Percentiles rank a stretch among this genome's conserved stretches.
Conservation (phyloP, 345 rosid species). For the Populus tremula region DNA sequence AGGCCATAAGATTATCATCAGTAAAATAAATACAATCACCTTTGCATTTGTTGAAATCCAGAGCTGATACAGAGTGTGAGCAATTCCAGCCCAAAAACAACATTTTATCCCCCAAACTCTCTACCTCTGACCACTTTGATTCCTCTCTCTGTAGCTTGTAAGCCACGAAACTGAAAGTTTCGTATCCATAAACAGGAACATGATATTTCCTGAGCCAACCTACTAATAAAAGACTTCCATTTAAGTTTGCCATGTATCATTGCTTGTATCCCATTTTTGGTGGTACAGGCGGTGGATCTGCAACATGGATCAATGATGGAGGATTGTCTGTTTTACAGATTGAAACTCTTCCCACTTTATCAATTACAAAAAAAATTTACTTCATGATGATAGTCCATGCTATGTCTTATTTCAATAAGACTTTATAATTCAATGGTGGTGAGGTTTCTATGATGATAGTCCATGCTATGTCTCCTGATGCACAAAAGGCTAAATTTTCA, state of each 20-base stretch:
- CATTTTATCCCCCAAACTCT: background rate
- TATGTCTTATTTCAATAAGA: background rate
- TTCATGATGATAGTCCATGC: background rate
- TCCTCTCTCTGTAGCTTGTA: background rate
- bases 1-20: background rate
- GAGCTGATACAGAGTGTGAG: slow-evolving; percentile 1
- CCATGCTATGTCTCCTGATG: slow-evolving; percentile 2
- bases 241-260: background rate
- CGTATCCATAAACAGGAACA: background rate
- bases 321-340: background rate
- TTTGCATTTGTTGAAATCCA: background rate
- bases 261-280: slow-evolving; percentile 2
- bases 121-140: background rate
- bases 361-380: background rate
- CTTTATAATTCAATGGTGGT: background rate
- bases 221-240: background rate
- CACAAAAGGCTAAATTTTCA: slow-evolving; percentile 5
- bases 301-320: background rate
- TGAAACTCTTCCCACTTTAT: background rate
- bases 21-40: slow-evolving; percentile 12
- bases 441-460: background rate
- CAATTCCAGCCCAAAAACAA: slow-evolving; percentile 6
- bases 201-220: slow-evolving; percentile 4
- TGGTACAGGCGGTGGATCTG: background rate
- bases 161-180: background rate